These are phyloP conservation scores for Penicillium sp. DNA, from an alignment of 2,329 filamentous ascomycete species.

Conservation along the genomic window DNA sequence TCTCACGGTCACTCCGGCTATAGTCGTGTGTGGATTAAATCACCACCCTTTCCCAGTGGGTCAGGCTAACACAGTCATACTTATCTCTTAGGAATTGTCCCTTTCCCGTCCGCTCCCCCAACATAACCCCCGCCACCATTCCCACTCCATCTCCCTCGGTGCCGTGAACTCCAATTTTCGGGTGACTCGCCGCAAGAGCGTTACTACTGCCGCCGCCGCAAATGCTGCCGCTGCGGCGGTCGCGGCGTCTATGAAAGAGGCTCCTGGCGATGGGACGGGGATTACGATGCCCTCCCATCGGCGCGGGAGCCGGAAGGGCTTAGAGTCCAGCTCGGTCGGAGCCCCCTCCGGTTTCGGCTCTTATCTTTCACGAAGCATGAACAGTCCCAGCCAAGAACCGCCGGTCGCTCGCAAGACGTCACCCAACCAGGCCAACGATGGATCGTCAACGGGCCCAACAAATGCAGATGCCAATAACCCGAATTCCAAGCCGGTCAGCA, in stretches of 20 bases:
- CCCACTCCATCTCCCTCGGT: conserved; percentile 68
- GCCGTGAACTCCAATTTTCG: conserved; percentile 73
- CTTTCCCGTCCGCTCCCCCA: conserved; percentile 59
- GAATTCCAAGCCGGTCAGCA: no score
- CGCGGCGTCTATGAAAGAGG: conserved; percentile 61
- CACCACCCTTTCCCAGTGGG: no score
- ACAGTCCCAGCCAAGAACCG: conserved; percentile 28
- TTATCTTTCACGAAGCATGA: conserved; percentile 36
- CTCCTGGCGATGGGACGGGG: no score
- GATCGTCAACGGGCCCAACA: no score
- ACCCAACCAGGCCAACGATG: no score
- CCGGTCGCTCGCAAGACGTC: conserved; percentile 34
- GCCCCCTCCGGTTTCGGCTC: conserved; percentile 35
- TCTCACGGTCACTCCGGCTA: conserved; percentile 9
- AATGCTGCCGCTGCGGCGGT: no score
- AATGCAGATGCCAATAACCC: no score
- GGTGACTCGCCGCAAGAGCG: conserved; percentile 86
- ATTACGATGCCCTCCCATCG: conserved; percentile 52
- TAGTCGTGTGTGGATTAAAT: no score
- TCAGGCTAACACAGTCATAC: no score
- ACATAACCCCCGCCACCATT: conserved; percentile 65
- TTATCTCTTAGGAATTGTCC: conserved; percentile 38
- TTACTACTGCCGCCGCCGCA: conserved; percentile 65
- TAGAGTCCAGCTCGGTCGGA: conserved; percentile 55
- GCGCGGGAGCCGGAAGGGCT: conserved; percentile 47